phyloP scores from a whole-genome alignment of 148 eudicot species.

The Heliosperma pusillum region DNA sequence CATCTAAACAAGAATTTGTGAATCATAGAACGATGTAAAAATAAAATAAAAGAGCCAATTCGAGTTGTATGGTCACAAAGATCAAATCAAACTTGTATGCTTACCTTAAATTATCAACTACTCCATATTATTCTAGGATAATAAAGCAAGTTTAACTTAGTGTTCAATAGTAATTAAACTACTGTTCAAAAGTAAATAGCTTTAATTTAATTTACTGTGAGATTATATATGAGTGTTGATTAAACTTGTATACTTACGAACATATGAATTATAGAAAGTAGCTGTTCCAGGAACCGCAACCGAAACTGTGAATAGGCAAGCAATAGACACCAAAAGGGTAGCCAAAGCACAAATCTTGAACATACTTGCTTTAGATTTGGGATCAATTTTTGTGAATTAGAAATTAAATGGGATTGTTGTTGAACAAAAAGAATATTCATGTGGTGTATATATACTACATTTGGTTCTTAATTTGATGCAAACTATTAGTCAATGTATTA shows the following conservation, averaged over 20 bases:
- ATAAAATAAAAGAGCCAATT: no score
- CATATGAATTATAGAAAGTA: slow-evolving; percentile 18
- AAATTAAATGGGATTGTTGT: not conserved
- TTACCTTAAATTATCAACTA: no score
- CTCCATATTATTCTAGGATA: no score
- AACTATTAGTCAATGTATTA: not conserved
- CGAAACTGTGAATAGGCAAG: slow-evolving; percentile 10
- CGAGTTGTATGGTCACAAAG: no score
- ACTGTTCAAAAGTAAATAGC: no score
- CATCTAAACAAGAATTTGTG: no score
- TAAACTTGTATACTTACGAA: slow-evolving; percentile 12
- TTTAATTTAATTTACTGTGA: no score
- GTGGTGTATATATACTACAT: not conserved
- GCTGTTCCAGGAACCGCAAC: slow-evolving; percentile 23
- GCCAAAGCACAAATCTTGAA: slow-evolving; percentile 6
- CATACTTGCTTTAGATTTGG: not conserved
- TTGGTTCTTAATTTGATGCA: not conserved
- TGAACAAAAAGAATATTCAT: not conserved
- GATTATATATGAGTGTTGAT: no score
- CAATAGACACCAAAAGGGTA: slow-evolving; percentile 9
- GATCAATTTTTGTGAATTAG: not conserved
- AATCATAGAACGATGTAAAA: no score
- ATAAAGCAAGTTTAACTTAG: no score
- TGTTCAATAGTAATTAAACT: no score
- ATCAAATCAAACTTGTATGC: no score